These are phyloP conservation scores for Daldinia sp. DNA, from an alignment of 2,329 filamentous ascomycete species.

Conservation along the genomic window DNA sequence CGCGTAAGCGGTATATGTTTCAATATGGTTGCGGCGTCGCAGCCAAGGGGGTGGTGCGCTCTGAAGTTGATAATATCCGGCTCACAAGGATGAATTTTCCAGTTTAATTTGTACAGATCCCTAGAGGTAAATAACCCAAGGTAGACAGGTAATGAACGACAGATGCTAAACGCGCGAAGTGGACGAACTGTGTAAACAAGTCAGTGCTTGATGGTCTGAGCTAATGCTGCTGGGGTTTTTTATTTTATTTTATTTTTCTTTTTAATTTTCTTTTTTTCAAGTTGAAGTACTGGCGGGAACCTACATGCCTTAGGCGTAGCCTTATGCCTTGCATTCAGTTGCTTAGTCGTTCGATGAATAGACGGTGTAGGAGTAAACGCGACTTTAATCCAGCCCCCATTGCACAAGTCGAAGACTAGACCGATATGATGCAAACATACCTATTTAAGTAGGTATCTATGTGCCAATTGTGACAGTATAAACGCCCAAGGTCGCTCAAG, in stretches of 20 bases:
- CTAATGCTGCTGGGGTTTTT: not conserved
- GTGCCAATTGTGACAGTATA: not conserved
- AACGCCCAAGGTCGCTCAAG: no score
- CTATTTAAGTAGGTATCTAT: no score
- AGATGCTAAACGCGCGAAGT: not conserved
- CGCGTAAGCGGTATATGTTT: not conserved
- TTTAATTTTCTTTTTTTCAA: no score
- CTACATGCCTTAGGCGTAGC: no score
- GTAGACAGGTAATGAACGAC: not conserved
- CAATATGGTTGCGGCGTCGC: not conserved
- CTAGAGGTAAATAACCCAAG: not conserved
- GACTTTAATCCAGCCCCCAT: no score
- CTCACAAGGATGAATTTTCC: not conserved
- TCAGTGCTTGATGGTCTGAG: not conserved
- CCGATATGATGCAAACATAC: no score
- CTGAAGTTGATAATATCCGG: not conserved
- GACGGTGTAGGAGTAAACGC: no score
- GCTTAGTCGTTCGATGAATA: not conserved
- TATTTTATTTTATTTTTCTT: no score
- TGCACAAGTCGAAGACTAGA: no score
- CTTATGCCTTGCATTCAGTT: no score
- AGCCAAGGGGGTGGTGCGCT: not conserved
- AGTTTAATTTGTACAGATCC: not conserved
- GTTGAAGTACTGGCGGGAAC: no score
- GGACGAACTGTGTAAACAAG: not conserved